Evolutionary conservation across 345 rosid genomes (phyloP), one percentile per base, ranked within the genome.

Genomic region (Gynandropsis gynandra): DNA sequence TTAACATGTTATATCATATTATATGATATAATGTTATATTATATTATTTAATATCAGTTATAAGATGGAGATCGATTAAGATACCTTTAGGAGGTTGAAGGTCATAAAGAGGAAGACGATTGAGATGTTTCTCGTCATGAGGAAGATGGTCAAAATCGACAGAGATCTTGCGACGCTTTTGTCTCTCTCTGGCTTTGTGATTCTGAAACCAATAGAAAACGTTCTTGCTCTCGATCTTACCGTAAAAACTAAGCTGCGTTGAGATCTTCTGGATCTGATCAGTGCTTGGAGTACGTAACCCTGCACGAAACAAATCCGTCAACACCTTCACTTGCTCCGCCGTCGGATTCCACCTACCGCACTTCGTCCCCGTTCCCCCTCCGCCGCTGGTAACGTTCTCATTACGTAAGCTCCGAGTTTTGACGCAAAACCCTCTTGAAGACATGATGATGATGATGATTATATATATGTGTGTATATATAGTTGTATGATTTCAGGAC

Each of bases 191-290:
- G 3, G 89, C 80, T 48, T 82, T 82, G 47, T 79, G 89, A 49
- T 82, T 82, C 46, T 82, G 89, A 40, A 82, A 79, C 89, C 89
- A 82, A 72, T 82, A 82, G 59, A 82, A 81, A 16, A 82, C 85
- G 38, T 79, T 82, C 56, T 82, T 82, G 1, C 89, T 85, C 47
- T 82, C 85, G 19, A 79, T 73, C 66, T 73, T 82, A 13, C 89
- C 89, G 47, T 72, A 82, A 60, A 74, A 58, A 44, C 75, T 69
- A 47, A 82, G 89, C 60, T 68, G 69, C 1, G 68, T 18, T 3
- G 85, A 75, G 9, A 82, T 79, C 42, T 68, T 76, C 54, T 76
- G 80, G 71, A 82, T 82, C 64, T 82, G 80, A 9, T 78, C 74
- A 0, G 85, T 69, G 0, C 77, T 50, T 0, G 89, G 89, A 1